Percentiles rank a stretch among this genome's conserved stretches.
Evolutionary conservation across 1,284 basidiomycete species (phyloP).

Genomic region (Ceratobasidium sp.): DNA sequence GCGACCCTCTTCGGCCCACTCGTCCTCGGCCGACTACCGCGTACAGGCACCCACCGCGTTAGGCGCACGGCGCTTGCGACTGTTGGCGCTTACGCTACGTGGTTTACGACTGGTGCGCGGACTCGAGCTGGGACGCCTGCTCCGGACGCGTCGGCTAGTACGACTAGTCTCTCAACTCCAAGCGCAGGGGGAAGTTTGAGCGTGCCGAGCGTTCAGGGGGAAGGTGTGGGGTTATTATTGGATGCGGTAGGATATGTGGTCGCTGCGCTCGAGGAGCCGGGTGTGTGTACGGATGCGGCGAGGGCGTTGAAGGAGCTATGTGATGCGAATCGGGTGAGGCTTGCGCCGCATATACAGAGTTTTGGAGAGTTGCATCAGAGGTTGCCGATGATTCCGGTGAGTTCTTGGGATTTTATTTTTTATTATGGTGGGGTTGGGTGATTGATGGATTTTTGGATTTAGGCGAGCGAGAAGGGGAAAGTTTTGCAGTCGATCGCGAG

Average conservation of each 20-base stretch:
- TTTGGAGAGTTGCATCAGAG: constrained; percentile 87
- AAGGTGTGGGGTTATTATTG: constrained; percentile 65
- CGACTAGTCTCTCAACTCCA: not conserved
- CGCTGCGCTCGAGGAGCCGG: constrained; percentile 72
- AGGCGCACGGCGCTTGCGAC: constrained; percentile 74
- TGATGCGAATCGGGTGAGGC: constrained; percentile 83
- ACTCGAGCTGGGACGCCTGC: constrained; percentile 30
- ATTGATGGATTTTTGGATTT: not conserved
- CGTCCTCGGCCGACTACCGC: constrained; percentile 76
- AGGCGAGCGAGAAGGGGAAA: constrained; percentile 90
- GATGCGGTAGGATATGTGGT: constrained; percentile 80
- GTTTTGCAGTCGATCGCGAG: constrained; percentile 91
- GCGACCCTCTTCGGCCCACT: constrained; percentile 77
- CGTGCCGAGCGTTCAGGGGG: constrained; percentile 50
- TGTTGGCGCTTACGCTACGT: constrained; percentile 34
- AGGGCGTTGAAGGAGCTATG: constrained; percentile 86
- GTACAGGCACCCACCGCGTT: constrained; percentile 72
- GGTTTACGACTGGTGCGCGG: constrained; percentile 37
- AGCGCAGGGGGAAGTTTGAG: not conserved
- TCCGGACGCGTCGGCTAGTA: constrained; percentile 10
- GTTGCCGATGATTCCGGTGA: constrained; percentile 77
- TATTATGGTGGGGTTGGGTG: not conserved
- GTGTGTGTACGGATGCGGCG: constrained; percentile 79
- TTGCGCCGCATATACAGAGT: constrained; percentile 84
- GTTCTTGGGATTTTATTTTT: constrained; percentile 54